These are phyloP conservation scores for Colletotrichum ledebouriae DNA, from an alignment of 2,329 filamentous ascomycete species.

Conservation along the genomic window DNA sequence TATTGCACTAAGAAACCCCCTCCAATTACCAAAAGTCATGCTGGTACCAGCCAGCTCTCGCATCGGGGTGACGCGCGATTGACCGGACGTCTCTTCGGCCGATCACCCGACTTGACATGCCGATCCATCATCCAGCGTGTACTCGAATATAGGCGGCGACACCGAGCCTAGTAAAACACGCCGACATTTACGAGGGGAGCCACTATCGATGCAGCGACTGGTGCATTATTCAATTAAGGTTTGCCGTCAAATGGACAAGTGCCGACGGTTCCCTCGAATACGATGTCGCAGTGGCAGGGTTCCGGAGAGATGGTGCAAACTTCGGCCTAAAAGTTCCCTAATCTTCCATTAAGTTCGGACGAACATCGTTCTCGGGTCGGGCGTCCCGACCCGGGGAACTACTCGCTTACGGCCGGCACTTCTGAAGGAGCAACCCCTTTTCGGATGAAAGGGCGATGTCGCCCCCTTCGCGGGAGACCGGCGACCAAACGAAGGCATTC, in stretches of 20 bases:
- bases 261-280: not conserved
- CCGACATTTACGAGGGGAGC: not conserved
- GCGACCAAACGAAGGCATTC: slow-evolving; percentile 1
- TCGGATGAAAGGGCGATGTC: slow-evolving; percentile 4
- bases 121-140: not conserved
- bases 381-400: not conserved
- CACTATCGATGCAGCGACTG: not conserved
- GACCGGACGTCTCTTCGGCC: not conserved
- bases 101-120: slow-evolving; percentile 15
- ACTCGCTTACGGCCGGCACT: not conserved
- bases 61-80: not conserved
- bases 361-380: not conserved
- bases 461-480: slow-evolving; percentile 1
- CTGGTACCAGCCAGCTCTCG: not conserved
- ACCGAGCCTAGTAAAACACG: not conserved
- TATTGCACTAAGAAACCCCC: not conserved
- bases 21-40: not conserved
- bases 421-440: not conserved
- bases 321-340: too few species aligned
- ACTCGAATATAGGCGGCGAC: not conserved
- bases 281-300: slow-evolving; percentile 13
- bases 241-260: slow-evolving; percentile 9
- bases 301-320: not conserved
- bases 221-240: not conserved
- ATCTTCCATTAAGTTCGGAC: slow-evolving; percentile 22